These are phyloP conservation scores for Eimeria nieschulzi DNA, from an alignment of 169 alveolate species.

Conservation along the genomic window DNA sequence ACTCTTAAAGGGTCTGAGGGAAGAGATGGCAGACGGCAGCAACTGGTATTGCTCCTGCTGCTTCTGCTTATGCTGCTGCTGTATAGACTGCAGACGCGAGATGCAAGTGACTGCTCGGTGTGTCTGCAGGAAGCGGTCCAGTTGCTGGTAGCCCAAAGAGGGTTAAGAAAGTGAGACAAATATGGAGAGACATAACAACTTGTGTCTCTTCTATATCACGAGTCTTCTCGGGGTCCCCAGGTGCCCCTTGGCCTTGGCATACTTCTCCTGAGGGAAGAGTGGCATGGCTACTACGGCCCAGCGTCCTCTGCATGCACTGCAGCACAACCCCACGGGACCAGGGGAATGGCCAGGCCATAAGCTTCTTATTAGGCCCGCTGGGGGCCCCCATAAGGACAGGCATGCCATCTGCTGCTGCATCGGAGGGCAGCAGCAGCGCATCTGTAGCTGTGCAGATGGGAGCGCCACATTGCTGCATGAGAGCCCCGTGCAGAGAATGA, in stretches of 20 bases:
- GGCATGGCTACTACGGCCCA: slow-evolving; percentile 45
- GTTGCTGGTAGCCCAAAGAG: neutral
- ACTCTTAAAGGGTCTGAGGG: slow-evolving; percentile 30
- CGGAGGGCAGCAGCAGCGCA: slow-evolving; percentile 54
- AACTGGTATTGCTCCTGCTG: slow-evolving; percentile 27
- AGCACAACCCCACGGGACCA: slow-evolving; percentile 49
- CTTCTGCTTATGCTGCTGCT: neutral
- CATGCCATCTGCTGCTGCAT: slow-evolving; percentile 1
- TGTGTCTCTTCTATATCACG: neutral
- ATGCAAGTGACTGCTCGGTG: slow-evolving; percentile 33
- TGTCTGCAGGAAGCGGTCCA: neutral
- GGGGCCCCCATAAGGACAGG: neutral
- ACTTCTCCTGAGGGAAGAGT: slow-evolving; percentile 13
- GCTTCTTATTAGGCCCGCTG: neutral
- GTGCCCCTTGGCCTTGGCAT: neutral
- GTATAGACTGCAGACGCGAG: slow-evolving; percentile 51
- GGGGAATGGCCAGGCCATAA: slow-evolving; percentile 30
- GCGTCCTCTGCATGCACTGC: slow-evolving; percentile 48
- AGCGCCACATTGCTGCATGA: slow-evolving; percentile 4
- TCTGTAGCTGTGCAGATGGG: slow-evolving; percentile 43
- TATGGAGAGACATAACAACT: slow-evolving; percentile 30
- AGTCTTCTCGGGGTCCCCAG: neutral
- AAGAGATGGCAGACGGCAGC: slow-evolving; percentile 34
- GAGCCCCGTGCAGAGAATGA: slow-evolving; percentile 15
- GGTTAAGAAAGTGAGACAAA: slow-evolving; percentile 29